These are phyloP conservation scores for Cordyceps javanica DNA, from an alignment of 2,329 filamentous ascomycete species.

Conservation along the genomic window DNA sequence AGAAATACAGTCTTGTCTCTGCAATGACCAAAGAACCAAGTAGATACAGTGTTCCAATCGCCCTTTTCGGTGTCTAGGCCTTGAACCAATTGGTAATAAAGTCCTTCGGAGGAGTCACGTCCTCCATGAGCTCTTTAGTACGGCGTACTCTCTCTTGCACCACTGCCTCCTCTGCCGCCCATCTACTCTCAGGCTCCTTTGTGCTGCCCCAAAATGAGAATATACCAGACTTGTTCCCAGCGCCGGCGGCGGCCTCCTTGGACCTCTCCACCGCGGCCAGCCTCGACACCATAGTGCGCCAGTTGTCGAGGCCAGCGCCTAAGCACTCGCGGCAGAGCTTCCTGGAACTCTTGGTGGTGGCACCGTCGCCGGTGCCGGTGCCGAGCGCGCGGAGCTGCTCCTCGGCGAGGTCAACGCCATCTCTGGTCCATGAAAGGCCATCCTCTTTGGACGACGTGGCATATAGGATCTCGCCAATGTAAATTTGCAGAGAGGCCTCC, in stretches of 20 bases:
- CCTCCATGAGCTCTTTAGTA: conserved; percentile 47
- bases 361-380: conserved; percentile 16
- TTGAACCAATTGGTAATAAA: conserved; percentile 33
- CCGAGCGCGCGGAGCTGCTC: conserved; percentile 49
- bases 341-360: conserved; percentile 25
- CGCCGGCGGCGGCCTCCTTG: conserved; percentile 32
- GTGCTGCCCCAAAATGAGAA: conserved; percentile 33
- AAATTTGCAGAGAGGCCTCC: conserved; percentile 78
- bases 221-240: conserved; percentile 21
- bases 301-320: conserved; percentile 69
- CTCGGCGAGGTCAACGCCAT: conserved; percentile 77
- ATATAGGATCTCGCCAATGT: conserved; percentile 92
- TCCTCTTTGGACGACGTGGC: conserved; percentile 55
- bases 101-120: conserved; percentile 32
- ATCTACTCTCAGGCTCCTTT: conserved; percentile 36
- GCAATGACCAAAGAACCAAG: neutral
- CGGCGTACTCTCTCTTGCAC: conserved; percentile 46
- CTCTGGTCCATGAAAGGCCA: conserved; percentile 82
- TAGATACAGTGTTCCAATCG: neutral
- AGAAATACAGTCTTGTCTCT: conserved; percentile 7
- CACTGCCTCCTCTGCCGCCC: conserved; percentile 50
- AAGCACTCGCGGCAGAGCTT: conserved; percentile 73
- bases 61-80: conserved; percentile 23
- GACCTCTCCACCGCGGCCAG: conserved; percentile 49
- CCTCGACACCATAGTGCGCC: conserved; percentile 70